These are phyloP conservation scores for Erythrophleum fordii DNA, from an alignment of 306 rosid genomes.

Conservation along the genomic window DNA sequence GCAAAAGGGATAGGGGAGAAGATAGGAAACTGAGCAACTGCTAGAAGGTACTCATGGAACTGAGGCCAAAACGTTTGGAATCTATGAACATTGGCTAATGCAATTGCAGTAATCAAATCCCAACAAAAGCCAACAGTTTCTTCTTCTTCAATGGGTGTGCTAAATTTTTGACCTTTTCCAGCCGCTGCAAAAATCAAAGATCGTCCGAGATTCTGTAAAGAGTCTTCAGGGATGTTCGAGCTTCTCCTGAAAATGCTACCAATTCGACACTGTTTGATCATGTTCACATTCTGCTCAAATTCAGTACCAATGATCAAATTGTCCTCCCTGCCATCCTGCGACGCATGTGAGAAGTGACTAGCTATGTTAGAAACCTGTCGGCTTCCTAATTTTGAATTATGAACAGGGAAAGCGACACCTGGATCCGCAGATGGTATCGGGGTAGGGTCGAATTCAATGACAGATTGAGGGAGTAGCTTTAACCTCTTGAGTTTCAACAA, in stretches of 20 bases:
- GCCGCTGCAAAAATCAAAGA: conserved; percentile 84
- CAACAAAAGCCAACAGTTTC: conserved; percentile 92
- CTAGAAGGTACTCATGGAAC: conserved; percentile 68
- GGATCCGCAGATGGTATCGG: conserved; percentile 32
- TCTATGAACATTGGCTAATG: conserved; percentile 60
- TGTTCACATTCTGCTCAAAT: conserved; percentile 81
- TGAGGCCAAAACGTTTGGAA: conserved; percentile 76
- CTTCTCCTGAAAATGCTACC: conserved; percentile 69
- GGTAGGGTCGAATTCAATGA: conserved; percentile 60
- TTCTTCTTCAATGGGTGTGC: conserved; percentile 91
- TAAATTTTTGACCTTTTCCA: conserved; percentile 93
- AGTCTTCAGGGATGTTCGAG: conserved; percentile 68
- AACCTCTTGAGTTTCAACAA: conserved; percentile 85
- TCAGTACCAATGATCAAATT: conserved; percentile 70
- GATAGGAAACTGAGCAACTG: conserved; percentile 82
- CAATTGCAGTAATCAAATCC: conserved; percentile 74
- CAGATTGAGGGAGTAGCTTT: conserved; percentile 74
- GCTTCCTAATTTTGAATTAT: conserved; percentile 49
- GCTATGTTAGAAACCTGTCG: conserved; percentile 55
- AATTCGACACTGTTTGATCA: conserved; percentile 77
- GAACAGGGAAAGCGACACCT: conserved; percentile 50
- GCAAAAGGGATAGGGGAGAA: conserved; percentile 89
- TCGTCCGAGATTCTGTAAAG: conserved; percentile 75
- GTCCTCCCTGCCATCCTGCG: conserved; percentile 68
- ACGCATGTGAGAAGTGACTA: conserved; percentile 57